Evolutionary conservation across 164 flowering plant species (phyloP).

Genomic region (Stephania cephalantha): DNA sequence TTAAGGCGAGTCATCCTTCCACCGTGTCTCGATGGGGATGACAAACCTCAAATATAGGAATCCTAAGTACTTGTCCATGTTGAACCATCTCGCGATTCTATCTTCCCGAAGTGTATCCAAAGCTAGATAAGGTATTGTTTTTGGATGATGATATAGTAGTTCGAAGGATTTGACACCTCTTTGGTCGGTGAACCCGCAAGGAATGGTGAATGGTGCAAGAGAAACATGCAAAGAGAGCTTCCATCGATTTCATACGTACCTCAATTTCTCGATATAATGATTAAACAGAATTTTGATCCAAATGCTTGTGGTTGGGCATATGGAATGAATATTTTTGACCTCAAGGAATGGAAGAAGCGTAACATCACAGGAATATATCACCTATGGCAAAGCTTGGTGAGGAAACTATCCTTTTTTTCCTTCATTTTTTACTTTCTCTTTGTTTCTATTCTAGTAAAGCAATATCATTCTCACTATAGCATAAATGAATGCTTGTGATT

Average conservation of each 20-base stretch:
- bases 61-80: slow-evolving; percentile 94
- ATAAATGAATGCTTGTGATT: too few relatives aligned
- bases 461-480: neutral
- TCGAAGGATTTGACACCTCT: slow-evolving; percentile 86
- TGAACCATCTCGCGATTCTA: slow-evolving; percentile 94
- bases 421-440: neutral
- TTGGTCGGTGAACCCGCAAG: slow-evolving; percentile 74
- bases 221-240: slow-evolving; percentile 98
- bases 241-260: slow-evolving; percentile 91
- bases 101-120: slow-evolving; percentile 95
- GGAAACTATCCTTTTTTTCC: neutral
- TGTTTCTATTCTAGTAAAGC: too few relatives aligned
- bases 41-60: slow-evolving; percentile 91
- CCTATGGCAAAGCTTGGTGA: slow-evolving; percentile 84
- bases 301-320: slow-evolving; percentile 99
- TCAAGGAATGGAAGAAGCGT: slow-evolving; percentile 78
- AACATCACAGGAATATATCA: slow-evolving; percentile 92
- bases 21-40: slow-evolving; percentile 62
- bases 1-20: slow-evolving; percentile 76
- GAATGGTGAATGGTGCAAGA: slow-evolving; percentile 97
- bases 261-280: slow-evolving; percentile 87
- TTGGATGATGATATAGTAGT: slow-evolving; percentile 98
- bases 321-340: slow-evolving; percentile 96
- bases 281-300: slow-evolving; percentile 68
- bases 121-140: slow-evolving; percentile 79